These are phyloP conservation scores for Triticum aestivum DNA, from an alignment of 176 grass and related monocot genomes.

Conservation along the genomic window IWGSC_CS_RefSeq_v2.1 NC_057796.1:331183277-331183776, in stretches of 20 bases:
- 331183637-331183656: conserved; percentile 15
- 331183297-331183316: neutral
- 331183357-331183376: neutral
- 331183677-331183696: neutral
- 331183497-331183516: conserved; percentile 70
- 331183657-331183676: neutral
- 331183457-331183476: neutral
- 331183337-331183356: neutral
- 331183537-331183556: conserved; percentile 86
- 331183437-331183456: neutral
- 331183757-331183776: neutral
- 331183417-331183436: conserved; percentile 1
- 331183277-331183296: conserved; percentile 11
- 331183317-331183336: neutral
- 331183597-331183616: neutral
- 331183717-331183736: neutral
- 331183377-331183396: neutral
- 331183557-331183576: conserved; percentile 91
- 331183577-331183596: neutral
- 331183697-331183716: conserved; percentile 9
- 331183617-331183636: neutral
- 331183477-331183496: conserved; percentile 15
- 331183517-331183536: conserved; percentile 74
- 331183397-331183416: neutral
- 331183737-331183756: neutral